Evolutionary conservation across 2,329 filamentous ascomycete species (phyloP).

Genomic region (Calonectria pseudoturangicola): DNA sequence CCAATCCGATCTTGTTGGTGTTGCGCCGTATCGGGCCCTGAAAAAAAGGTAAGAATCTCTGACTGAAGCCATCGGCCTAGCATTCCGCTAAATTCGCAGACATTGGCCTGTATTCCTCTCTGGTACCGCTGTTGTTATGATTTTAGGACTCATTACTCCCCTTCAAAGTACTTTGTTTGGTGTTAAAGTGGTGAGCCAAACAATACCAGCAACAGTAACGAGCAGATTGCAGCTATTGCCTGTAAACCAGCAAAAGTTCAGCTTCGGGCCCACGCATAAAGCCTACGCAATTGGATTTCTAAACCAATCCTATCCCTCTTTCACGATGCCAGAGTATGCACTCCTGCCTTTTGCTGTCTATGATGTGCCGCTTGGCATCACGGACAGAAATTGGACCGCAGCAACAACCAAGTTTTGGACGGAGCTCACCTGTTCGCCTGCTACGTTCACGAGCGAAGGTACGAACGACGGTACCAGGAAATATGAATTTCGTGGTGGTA

Average conservation of each 20-base stretch:
- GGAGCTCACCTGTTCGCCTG: slow-evolving; percentile 61
- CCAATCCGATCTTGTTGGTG: slow-evolving; percentile 62
- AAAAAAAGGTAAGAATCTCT: slow-evolving; percentile 53
- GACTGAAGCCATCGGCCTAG: neutral
- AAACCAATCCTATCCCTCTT: slow-evolving; percentile 64
- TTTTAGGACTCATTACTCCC: slow-evolving; percentile 74
- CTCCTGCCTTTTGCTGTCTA: slow-evolving; percentile 64
- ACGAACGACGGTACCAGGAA: neutral
- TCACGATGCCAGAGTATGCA: slow-evolving; percentile 64
- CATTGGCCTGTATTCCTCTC: slow-evolving; percentile 73
- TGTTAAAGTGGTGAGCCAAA: slow-evolving; percentile 55
- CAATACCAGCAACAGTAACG: neutral
- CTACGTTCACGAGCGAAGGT: slow-evolving; percentile 36
- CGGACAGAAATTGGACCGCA: slow-evolving; percentile 54
- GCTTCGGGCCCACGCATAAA: slow-evolving; percentile 60
- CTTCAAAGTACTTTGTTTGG: slow-evolving; percentile 74
- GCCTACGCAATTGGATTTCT: slow-evolving; percentile 69
- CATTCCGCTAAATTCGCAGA: slow-evolving; percentile 51
- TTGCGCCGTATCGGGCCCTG: slow-evolving; percentile 57
- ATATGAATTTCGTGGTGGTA: neutral
- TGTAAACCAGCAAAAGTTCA: slow-evolving; percentile 41
- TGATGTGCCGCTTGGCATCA: neutral
- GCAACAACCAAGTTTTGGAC: slow-evolving; percentile 59
- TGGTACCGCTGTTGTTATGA: slow-evolving; percentile 67
- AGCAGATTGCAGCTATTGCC: slow-evolving; percentile 45